Base-by-base conservation (phyloP, 441 rosid genomes). In the Pelargonium citronellum region DNA sequence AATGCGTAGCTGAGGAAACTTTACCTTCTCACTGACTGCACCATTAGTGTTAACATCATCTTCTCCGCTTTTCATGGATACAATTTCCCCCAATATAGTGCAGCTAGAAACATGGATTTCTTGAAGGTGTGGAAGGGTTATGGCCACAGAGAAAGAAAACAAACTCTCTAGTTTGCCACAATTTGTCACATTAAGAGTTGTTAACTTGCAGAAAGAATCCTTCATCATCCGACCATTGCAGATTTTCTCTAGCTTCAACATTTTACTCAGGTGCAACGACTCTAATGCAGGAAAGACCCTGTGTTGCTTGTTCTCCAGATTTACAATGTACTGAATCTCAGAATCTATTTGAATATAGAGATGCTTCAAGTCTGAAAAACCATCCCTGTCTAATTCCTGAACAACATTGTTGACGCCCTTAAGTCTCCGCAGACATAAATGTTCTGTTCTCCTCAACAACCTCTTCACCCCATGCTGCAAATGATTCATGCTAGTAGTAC, bases 371-470 rank as follows among this genome's bases (percentile, higher is more conserved):
- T 41, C 46, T 41, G 46, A 7, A 41, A 41, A 41, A 8, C 46
- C 46, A 41, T 41, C 46, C 46, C 46, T 41, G 11, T 41, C 11
- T 8, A 41, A 8, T 41, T 41, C 46, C 7, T 41, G 15, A 47
- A 78, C 5, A 19, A 71, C 27, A 63, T 49, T 69, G 37, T 55
- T 57, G 11, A 76, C 5, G 6, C 76, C 79, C n/a, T 57, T 61
- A 65, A 65, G 9, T 37, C 69, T 62, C 64, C 67, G 61, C 27
- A 81, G 37, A 66, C 19, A 13, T 8, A 82, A 20, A 17, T 72
- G 69, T 67, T 76, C 67, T 41, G 69, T 30, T 37, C 46, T 69
- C 69, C 60, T 67, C 71, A 80, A 44, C 71, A 69, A 62, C 22
- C 16, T 27, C 19, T 69, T 24, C 64, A 80, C n/a, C 51, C 72